Evolutionary conservation across 768 basidiomycete genomes (phyloP), one percentile per base, ranked within the genome.

Genomic region (Rhodotorula graminis): DNA sequence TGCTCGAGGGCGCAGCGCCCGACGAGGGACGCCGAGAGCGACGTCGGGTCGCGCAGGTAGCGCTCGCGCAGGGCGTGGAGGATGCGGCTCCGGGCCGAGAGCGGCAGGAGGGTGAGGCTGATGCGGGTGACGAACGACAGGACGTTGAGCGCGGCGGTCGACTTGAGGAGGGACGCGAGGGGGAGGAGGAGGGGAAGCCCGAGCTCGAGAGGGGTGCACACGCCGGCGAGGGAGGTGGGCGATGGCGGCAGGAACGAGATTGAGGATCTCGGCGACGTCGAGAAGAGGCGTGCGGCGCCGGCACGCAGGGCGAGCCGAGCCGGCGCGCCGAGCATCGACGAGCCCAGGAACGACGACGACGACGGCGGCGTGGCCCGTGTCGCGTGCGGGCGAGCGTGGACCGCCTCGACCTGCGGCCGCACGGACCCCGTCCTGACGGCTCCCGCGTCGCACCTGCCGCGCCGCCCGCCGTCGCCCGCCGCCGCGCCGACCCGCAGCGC

Each of bases 101-200:
- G 74, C 16, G 74, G 74, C 18, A 75, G 68, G 57, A 72, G 70
- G 15, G 74, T 75, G 61, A 75, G 74, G 1, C 61, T 60, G 31
- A 72, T 31, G n/a, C 74, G 67, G 5, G 70, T 69, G 56, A 75
- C n/a, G 60, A 59, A 44, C 6, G 70, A 61, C 58, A 75, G 66
- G 40, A 61, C 42, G 61, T 72, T 62, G 46, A 75, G 65, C 4
- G 71, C 68, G 53, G 71, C 71, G 19, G 74, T 61, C 25, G 70
- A 72, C 60, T 75, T 75, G 61, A 75, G 68, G 2, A 69, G 46
- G 11, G 61, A 23, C n/a, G 65, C 47, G 67, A 75, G 70, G 7
- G 74, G 74, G 18, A 70, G 18, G 29, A 72, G 61, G 58, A 75
- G 59, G 18, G 65, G 68, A 18, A 74, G 19, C 16, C 64, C 73